Base-by-base conservation (phyloP, 768 basidiomycete species). In the Phlegmacium glaucopus region DNA sequence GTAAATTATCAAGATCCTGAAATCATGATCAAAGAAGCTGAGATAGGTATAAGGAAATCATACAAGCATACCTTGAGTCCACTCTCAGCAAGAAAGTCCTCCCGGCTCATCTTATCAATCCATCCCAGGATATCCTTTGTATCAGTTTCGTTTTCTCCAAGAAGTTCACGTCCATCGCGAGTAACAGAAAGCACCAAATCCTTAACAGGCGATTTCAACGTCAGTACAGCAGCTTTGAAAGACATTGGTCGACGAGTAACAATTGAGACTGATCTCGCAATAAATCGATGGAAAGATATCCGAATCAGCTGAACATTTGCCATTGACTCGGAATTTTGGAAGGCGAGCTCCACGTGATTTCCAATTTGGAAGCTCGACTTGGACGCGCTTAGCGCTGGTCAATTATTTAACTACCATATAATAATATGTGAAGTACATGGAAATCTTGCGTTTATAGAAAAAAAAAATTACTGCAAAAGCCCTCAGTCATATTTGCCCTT, bases 1-100 rank as follows among this genome's bases (percentile, higher is more conserved):
- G 75, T 38, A 82, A 68, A 1, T 77, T 66, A 61, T 95, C 82
- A 51, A 97, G 72, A 27, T 78, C 77, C 93, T 96, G 52, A 8
- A 28, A 29, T 42, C 35, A 48, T 22, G 39, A 22, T 37, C 22
- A 27, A 8, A 4, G 35, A 36, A 34, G 8, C 7, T 11, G 17
- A 6, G 7, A 27, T 36, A n/a, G 7, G 13, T 38, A 26, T 1
- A 5, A 22, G 22, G 22, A 37, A 28, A 22, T 17, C 34, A 18
- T 37, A 16, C n/a, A 9, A 36, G 37, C 66, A 49, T 57, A 84
- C 89, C 69, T 78, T 76, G 16, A 88, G 57, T 39, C 61, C 76
- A 12, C 68, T 63, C 27, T 69, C 64, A 48, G 73, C 75, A 4
- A 69, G 72, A 35, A 82, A 54, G 44, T 78, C 74, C 17, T 75